These are phyloP conservation scores for Diophrys appendiculata DNA, from an alignment of 73 alveolate species.

Conservation along the genomic window DNA sequence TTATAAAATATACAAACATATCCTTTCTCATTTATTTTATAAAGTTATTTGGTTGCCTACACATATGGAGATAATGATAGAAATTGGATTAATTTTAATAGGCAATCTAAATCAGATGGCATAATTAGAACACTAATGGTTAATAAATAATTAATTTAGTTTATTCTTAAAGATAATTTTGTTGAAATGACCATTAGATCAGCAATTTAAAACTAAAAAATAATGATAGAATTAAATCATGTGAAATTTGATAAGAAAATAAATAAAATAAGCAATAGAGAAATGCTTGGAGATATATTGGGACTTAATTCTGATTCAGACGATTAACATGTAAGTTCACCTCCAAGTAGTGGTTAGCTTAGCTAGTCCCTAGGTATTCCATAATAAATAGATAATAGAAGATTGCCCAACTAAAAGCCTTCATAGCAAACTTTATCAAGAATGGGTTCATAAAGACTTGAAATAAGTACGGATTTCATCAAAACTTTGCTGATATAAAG, in stretches of 20 bases:
- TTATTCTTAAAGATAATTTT: too few relatives aligned
- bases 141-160: not conserved
- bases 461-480: not conserved
- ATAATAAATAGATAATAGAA: not conserved
- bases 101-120: not conserved
- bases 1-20: too few relatives aligned
- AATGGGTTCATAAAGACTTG: not conserved
- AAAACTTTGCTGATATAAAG: not conserved
- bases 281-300: not conserved
- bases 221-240: too few relatives aligned
- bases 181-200: not conserved
- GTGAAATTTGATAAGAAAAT: not conserved
- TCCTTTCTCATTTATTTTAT: not conserved
- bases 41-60: not conserved
- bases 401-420: too few relatives aligned
- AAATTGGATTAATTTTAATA: not conserved
- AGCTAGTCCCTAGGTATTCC: too few relatives aligned
- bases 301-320: too few relatives aligned
- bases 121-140: not conserved
- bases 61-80: not conserved
- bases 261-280: too few relatives aligned
- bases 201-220: not conserved
- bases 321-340: too few relatives aligned
- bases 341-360: too few relatives aligned
- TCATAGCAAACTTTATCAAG: too few relatives aligned